phyloP scores from a whole-genome alignment of 305 asterid genomes.

The Stenogyne calaminthoides region DNA sequence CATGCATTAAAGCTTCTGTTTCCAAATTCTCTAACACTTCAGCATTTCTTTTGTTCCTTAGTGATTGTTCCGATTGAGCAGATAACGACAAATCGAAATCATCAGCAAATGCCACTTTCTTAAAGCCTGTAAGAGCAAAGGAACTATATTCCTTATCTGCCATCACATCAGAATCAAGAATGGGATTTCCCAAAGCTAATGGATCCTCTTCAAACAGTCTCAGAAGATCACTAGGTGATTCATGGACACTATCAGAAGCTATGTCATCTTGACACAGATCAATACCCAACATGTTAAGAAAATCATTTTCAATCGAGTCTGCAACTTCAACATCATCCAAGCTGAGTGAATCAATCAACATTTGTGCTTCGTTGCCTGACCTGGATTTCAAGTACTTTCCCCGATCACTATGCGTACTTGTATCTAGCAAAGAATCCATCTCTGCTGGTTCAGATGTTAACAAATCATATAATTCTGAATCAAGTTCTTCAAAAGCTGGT shows the following conservation, averaged over 20 bases:
- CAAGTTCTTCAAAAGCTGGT: slow-evolving; percentile 45
- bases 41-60: slow-evolving; percentile 57
- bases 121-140: slow-evolving; percentile 30
- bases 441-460: slow-evolving; percentile 32
- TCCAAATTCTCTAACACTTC: slow-evolving; percentile 75
- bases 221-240: slow-evolving; percentile 17
- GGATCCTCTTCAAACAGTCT: slow-evolving; percentile 46
- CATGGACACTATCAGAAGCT: slow-evolving; percentile 35
- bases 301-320: slow-evolving; percentile 79
- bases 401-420: slow-evolving; percentile 33
- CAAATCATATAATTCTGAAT: slow-evolving; percentile 35
- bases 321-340: slow-evolving; percentile 60
- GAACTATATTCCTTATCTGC: slow-evolving; percentile 35
- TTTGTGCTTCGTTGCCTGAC: slow-evolving; percentile 10
- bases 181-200: slow-evolving; percentile 28
- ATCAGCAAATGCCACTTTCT: slow-evolving; percentile 38
- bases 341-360: slow-evolving; percentile 47
- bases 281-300: slow-evolving; percentile 64
- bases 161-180: slow-evolving; percentile 39
- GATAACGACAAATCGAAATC: slow-evolving; percentile 61
- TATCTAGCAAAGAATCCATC: slow-evolving; percentile 29
- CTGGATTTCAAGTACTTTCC: slow-evolving; percentile 30
- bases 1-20: slow-evolving; percentile 73
- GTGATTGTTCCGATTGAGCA: slow-evolving; percentile 44
- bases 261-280: slow-evolving; percentile 40